phyloP scores from a whole-genome alignment of 1,284 basidiomycete species.

The Papiliotrema fonsecae region DNA sequence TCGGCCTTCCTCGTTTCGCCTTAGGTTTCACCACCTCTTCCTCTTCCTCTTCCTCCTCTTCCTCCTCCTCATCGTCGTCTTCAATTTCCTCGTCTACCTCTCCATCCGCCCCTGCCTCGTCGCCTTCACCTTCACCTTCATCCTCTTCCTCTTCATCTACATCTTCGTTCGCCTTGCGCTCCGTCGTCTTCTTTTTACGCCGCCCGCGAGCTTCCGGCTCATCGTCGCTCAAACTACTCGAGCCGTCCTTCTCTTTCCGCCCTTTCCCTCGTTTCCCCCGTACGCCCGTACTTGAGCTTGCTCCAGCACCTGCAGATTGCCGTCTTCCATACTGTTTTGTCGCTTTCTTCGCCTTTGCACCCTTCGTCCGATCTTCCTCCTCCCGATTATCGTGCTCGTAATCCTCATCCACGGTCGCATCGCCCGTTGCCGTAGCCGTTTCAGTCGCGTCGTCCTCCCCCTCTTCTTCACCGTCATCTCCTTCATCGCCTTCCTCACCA shows the following conservation, averaged over 20 bases:
- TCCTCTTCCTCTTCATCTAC: neutral
- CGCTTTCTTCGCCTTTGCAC: too few species aligned
- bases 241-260: neutral
- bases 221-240: slow-evolving; percentile 6
- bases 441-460: slow-evolving; percentile 5
- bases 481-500: neutral
- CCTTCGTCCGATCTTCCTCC: neutral
- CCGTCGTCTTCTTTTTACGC: slow-evolving; percentile 1
- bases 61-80: neutral
- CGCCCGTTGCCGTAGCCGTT: too few species aligned
- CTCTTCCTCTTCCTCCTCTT: neutral
- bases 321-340: neutral
- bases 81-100: neutral
- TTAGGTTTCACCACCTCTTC: neutral
- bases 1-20: neutral
- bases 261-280: neutral
- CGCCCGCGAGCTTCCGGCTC: neutral
- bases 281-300: neutral
- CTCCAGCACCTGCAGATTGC: neutral
- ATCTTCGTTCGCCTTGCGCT: too few species aligned
- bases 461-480: slow-evolving; percentile 1
- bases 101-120: neutral
- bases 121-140: neutral
- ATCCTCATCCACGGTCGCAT: too few species aligned
- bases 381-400: too few species aligned